Evolutionary conservation across 257 asterid genomes (phyloP).

Genomic region (Catharanthus roseus): DNA sequence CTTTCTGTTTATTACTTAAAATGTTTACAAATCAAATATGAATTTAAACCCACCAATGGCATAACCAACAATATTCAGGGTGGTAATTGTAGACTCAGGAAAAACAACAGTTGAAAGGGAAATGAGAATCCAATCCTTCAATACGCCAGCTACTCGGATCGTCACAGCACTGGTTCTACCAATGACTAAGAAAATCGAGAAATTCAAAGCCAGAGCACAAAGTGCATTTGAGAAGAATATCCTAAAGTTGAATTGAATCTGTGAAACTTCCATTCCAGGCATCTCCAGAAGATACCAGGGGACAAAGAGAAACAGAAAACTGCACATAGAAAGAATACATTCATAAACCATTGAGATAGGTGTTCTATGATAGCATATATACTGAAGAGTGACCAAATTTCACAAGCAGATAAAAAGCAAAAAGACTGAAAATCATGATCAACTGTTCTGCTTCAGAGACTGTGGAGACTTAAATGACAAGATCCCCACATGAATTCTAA

Average conservation of each 20-base stretch:
- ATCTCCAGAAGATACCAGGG: constrained; percentile 98
- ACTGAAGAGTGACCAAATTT: neutral
- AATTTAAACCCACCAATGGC: constrained; percentile 62
- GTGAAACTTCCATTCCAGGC: constrained; percentile 89
- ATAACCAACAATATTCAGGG: constrained; percentile 81
- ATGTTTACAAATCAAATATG: constrained; percentile 5
- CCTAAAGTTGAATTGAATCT: constrained; percentile 81
- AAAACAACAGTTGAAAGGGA: constrained; percentile 87
- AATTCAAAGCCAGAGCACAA: constrained; percentile 88
- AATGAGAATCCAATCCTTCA: constrained; percentile 96
- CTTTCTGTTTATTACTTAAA: neutral
- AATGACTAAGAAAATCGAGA: constrained; percentile 86
- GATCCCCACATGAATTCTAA: neutral
- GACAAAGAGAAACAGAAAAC: constrained; percentile 81
- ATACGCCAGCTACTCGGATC: constrained; percentile 92
- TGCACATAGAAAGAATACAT: constrained; percentile 30
- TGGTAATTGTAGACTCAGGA: constrained; percentile 88
- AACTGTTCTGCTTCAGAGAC: neutral
- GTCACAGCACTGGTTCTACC: constrained; percentile 99
- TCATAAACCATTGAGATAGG: neutral
- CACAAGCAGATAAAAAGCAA: neutral
- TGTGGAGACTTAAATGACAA: neutral
- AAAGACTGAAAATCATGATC: neutral
- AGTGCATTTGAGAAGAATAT: constrained; percentile 98
- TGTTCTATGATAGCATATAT: neutral